phyloP scores from a whole-genome alignment of 345 rosid genomes.

The Crucihimalaya himalaica region DNA sequence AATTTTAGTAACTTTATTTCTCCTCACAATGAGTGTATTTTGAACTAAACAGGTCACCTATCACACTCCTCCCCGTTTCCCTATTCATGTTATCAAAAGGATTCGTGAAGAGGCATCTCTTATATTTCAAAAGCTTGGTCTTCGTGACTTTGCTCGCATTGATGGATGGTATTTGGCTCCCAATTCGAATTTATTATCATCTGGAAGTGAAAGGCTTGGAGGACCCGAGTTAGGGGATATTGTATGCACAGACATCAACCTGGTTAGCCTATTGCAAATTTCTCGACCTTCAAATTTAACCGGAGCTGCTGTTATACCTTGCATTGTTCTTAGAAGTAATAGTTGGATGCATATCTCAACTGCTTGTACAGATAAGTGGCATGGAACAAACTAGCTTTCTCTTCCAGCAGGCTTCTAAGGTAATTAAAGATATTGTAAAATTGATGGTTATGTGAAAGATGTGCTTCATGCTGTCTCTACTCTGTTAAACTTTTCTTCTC shows the following conservation, averaged over 20 bases:
- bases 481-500: neutral
- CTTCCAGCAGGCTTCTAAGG: constrained; percentile 99
- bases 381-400: constrained; percentile 98
- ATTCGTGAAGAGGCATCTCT: constrained; percentile 85
- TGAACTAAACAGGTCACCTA: constrained; percentile 72
- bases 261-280: constrained; percentile 53
- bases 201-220: constrained; percentile 52
- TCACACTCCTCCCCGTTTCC: constrained; percentile 96
- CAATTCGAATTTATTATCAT: constrained; percentile 42
- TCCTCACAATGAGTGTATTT: constrained; percentile 7
- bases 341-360: neutral
- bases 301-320: neutral
- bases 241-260: constrained; percentile 83
- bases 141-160: constrained; percentile 88
- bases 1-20: constrained; percentile 2
- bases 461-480: constrained; percentile 11
- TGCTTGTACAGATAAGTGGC: constrained; percentile 79
- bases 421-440: constrained; percentile 32
- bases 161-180: constrained; percentile 97
- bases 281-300: constrained; percentile 9
- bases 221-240: constrained; percentile 50
- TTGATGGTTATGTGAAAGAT: constrained; percentile 8
- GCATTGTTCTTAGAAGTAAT: constrained; percentile 5
- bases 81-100: constrained; percentile 60
- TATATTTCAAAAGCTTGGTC: constrained; percentile 70